These are phyloP conservation scores for Podospora australis DNA, from an alignment of 495 filamentous ascomycete species.

Conservation along the genomic window DNA sequence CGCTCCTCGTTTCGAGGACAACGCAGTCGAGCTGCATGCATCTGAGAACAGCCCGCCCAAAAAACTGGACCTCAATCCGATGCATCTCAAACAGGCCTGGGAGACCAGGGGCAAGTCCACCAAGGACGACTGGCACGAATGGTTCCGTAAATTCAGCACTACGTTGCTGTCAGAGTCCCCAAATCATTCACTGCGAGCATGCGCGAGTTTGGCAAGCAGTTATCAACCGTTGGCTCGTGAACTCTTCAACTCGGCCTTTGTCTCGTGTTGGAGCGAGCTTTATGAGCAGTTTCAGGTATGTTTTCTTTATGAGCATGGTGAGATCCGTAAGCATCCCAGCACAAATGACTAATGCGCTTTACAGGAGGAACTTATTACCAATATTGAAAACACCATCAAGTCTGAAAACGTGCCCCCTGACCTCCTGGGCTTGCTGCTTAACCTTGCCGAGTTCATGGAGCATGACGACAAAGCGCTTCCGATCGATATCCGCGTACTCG, in stretches of 20 bases:
- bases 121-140: constrained; percentile 97
- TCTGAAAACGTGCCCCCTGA: constrained; percentile 92
- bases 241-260: constrained; percentile 96
- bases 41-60: constrained; percentile 76
- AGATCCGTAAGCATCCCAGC: not conserved
- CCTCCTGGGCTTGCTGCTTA: constrained; percentile 87
- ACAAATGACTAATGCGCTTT: constrained; percentile 1
- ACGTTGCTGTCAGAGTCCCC: constrained; percentile 93
- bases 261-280: constrained; percentile 97
- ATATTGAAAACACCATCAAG: constrained; percentile 89
- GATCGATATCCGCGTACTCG: constrained; percentile 89
- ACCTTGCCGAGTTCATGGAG: constrained; percentile 98
- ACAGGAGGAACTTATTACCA: constrained; percentile 87
- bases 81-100: constrained; percentile 96
- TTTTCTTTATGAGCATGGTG: not conserved
- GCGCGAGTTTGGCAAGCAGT: constrained; percentile 80
- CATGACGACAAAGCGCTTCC: constrained; percentile 97
- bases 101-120: constrained; percentile 93
- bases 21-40: constrained; percentile 67
- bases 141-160: constrained; percentile 93
- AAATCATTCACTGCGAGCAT: constrained; percentile 87
- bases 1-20: constrained; percentile 73
- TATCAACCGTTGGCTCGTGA: constrained; percentile 89
- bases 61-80: constrained; percentile 91
- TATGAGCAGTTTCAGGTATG: constrained; percentile 72